phyloP scores from a whole-genome alignment of 352 stramenopile genomes.

The Globisporangium camurandrum region DNA sequence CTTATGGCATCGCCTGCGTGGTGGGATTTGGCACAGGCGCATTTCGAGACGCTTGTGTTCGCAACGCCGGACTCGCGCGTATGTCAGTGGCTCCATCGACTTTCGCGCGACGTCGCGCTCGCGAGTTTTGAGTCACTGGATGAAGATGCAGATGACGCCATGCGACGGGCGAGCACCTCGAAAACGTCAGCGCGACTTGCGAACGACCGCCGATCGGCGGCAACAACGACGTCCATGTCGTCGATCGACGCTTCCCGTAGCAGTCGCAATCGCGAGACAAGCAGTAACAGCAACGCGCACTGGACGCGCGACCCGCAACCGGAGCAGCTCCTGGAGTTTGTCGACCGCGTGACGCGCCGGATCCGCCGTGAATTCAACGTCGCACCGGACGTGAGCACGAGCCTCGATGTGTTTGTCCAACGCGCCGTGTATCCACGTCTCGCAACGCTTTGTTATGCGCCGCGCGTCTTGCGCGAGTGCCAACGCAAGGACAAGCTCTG shows the following conservation, averaged over 20 bases:
- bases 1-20: constrained; percentile 71
- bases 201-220: background rate
- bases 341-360: constrained; percentile 51
- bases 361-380: constrained; percentile 76
- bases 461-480: constrained; percentile 56
- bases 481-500: constrained; percentile 81
- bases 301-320: constrained; percentile 61
- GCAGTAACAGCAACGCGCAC: constrained; percentile 7
- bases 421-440: constrained; percentile 70
- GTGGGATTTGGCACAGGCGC: constrained; percentile 79
- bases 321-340: constrained; percentile 73
- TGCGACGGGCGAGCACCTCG: too few species aligned
- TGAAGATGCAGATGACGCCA: constrained; percentile 6
- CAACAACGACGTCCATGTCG: background rate
- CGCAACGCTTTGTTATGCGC: constrained; percentile 64
- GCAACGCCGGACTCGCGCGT: constrained; percentile 55
- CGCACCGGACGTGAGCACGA: constrained; percentile 66
- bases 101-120: constrained; percentile 53
- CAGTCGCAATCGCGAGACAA: constrained; percentile 19
- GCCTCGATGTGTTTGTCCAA: constrained; percentile 67
- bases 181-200: too few species aligned
- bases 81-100: constrained; percentile 57
- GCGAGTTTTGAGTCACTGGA: constrained; percentile 58
- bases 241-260: background rate
- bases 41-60: constrained; percentile 85